Base-by-base conservation (phyloP, 495 filamentous ascomycete genomes). In the Penicillium paxilli region DNA sequence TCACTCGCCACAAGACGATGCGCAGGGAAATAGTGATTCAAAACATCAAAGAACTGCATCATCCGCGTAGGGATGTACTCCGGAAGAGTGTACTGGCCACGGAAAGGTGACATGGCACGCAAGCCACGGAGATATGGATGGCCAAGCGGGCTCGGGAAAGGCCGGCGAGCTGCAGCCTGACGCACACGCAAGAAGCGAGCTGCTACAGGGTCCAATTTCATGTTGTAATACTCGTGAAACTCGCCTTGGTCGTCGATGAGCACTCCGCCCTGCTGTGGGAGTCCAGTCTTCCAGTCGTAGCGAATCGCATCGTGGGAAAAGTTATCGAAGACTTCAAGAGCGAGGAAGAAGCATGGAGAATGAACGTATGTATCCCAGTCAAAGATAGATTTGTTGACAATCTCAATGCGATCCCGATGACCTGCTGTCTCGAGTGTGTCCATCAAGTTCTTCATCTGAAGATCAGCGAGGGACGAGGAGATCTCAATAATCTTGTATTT, bases 301-400 rank as follows among this genome's bases (percentile, higher is more conserved):
- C 94, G 91, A 60, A 99, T 82, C 35, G 85, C 79, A 74, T 99
- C 94, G 74, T 99, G 94, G 20, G 89, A 85, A 71, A 99, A 98
- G 72, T 99, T 99, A 74, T 99, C 94, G 63, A 97, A 92, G 51
- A 99, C 94, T 66, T 99, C 94, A 60, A 99, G 86, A n/a, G 92
- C 94, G 4, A 99, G 81, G 77, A 99, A 97, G 76, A 94, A 99
- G 77, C 94, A 97, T 0, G 94, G 93, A 1, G 86, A 88, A 7
- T 91, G 85, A 14, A 96, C 90, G 53, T 88, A 89, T 21, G 77
- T 80, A 57, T 87, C 75, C 94, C 95, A 99, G 67, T 94, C 87
- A 69, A 99, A 98, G 66, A 99, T 90, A 59, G 90, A 95, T 56
- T 83, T 79, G 70, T 97, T 96, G 65, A 96, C 87, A 67, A 99